Evolutionary conservation across 495 filamentous ascomycete species (phyloP).

Genomic region (Xylaria venustula): DNA sequence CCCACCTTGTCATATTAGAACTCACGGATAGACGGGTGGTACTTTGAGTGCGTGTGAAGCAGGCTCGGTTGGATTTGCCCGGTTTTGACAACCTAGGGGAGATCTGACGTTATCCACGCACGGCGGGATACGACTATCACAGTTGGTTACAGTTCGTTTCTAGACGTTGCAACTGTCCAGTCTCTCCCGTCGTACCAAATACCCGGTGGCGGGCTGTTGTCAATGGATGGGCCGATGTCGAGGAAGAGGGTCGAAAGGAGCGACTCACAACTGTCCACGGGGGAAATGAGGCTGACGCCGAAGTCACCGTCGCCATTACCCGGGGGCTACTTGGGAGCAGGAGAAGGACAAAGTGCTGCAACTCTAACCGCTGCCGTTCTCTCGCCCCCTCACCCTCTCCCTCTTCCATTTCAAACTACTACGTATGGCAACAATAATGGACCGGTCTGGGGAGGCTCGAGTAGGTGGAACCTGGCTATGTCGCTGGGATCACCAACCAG

Average conservation of each 20-base stretch:
- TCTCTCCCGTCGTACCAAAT: slow-evolving; percentile 3
- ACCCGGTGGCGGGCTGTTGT: slow-evolving; percentile 5
- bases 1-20: not conserved
- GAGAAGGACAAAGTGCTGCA: slow-evolving; percentile 6
- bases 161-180: slow-evolving; percentile 8
- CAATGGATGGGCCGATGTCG: slow-evolving; percentile 3
- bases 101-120: slow-evolving; percentile 1
- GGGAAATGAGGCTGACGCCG: slow-evolving; percentile 3
- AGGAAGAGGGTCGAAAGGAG: slow-evolving; percentile 1
- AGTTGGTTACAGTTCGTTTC: not conserved
- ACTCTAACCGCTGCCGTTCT: not conserved
- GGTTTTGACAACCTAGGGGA: not conserved
- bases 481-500: not conserved
- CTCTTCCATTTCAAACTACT: not conserved
- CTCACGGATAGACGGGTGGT: slow-evolving; percentile 4
- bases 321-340: slow-evolving; percentile 6
- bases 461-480: not conserved
- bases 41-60: slow-evolving; percentile 4
- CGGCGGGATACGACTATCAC: slow-evolving; percentile 10
- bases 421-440: not conserved
- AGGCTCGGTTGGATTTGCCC: slow-evolving; percentile 10
- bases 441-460: not conserved
- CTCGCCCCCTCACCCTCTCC: not conserved
- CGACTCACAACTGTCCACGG: not conserved
- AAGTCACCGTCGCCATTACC: slow-evolving; percentile 7